phyloP scores from a whole-genome alignment of 2,329 filamentous ascomycete genomes.

The Chaetomium strumarium region DNA sequence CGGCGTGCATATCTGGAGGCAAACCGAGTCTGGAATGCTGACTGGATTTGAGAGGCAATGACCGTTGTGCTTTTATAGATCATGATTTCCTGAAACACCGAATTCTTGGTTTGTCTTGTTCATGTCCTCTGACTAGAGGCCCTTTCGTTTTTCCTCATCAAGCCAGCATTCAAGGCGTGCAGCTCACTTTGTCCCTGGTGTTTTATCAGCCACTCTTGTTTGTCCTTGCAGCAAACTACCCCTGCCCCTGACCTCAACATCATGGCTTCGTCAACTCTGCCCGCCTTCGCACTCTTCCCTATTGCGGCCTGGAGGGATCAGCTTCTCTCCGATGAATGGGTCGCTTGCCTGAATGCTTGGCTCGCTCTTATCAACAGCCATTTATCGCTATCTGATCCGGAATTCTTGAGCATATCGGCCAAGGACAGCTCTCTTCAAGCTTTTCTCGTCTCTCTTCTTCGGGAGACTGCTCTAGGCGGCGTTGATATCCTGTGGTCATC shows the following conservation, averaged over 20 bases:
- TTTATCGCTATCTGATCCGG: slow-evolving; percentile 49
- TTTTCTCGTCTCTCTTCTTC: slow-evolving; percentile 65
- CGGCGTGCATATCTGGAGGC: background rate
- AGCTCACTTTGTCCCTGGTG: background rate
- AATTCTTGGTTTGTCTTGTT: background rate
- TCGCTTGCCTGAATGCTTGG: slow-evolving; percentile 72
- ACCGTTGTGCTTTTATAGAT: background rate
- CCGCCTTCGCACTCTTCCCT: slow-evolving; percentile 74
- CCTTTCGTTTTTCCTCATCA: too few species aligned
- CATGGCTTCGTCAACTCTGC: slow-evolving; percentile 38
- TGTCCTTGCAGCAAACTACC: background rate
- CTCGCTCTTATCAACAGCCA: slow-evolving; percentile 59
- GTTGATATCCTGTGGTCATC: slow-evolving; percentile 32
- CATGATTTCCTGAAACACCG: background rate
- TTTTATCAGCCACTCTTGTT: background rate
- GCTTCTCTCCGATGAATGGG: slow-evolving; percentile 68
- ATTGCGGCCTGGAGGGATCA: slow-evolving; percentile 58
- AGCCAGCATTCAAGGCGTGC: too few species aligned
- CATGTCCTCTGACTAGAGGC: background rate
- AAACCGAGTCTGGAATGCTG: too few species aligned
- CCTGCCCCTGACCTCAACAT: slow-evolving; percentile 2
- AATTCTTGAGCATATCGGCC: slow-evolving; percentile 46
- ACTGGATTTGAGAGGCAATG: background rate
- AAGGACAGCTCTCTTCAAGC: slow-evolving; percentile 52
- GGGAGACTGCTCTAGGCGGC: slow-evolving; percentile 43